Conservation (phyloP, 805 yeast species). For the Cyberlindnera bimundalis region DNA sequence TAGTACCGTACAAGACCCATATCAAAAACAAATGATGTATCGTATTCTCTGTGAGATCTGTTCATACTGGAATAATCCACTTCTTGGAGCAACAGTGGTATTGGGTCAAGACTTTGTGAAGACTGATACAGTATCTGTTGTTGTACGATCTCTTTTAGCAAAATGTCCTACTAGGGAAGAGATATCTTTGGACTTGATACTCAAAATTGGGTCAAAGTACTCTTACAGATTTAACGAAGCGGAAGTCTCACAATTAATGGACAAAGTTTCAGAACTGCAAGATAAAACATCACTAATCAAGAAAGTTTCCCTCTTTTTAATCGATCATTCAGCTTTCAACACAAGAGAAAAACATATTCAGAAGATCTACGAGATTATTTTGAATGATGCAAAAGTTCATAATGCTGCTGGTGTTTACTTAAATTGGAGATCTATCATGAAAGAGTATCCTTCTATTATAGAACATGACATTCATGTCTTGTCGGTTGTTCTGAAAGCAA, state of each 20-base stretch:
- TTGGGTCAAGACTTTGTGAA: slow-evolving; percentile 3
- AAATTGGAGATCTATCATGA: slow-evolving; percentile 19
- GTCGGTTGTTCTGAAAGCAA: slow-evolving; percentile 13
- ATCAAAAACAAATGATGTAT: slow-evolving; percentile 7
- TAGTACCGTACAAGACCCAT: not conserved
- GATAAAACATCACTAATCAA: slow-evolving; percentile 8
- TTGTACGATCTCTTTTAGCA: slow-evolving; percentile 13
- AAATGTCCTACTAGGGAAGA: slow-evolving; percentile 25
- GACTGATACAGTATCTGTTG: not conserved
- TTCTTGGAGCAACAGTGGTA: slow-evolving; percentile 10
- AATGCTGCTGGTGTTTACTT: slow-evolving; percentile 23
- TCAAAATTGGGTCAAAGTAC: slow-evolving; percentile 14
- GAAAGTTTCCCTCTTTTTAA: slow-evolving; percentile 10
- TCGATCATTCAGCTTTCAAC: slow-evolving; percentile 10
- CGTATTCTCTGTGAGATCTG: slow-evolving; percentile 10
- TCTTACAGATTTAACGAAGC: slow-evolving; percentile 13
- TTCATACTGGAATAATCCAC: slow-evolving; percentile 12
- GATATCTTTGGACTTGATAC: slow-evolving; percentile 15
- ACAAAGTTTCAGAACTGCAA: slow-evolving; percentile 10
- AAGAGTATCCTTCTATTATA: slow-evolving; percentile 12
- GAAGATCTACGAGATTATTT: slow-evolving; percentile 14
- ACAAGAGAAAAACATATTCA: slow-evolving; percentile 7
- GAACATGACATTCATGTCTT: slow-evolving; percentile 20
- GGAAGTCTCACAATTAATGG: slow-evolving; percentile 16
- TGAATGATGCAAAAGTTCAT: slow-evolving; percentile 14